Conservation (phyloP, 2,329 filamentous ascomycete genomes). For the Sporothrix globosa region DNA sequence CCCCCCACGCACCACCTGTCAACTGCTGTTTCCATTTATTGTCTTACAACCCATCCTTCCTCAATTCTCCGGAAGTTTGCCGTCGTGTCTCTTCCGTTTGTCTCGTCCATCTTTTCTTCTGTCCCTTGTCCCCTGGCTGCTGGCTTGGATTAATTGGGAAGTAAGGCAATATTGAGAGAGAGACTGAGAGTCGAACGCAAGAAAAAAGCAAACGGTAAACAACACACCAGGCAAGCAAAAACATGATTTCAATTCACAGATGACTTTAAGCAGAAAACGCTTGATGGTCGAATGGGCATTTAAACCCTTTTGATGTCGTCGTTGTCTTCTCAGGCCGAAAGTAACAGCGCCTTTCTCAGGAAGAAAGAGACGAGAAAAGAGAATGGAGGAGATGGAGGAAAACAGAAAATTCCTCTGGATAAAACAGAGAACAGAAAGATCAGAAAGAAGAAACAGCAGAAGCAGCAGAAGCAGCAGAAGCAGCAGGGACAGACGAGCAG, state of each 20-base stretch:
- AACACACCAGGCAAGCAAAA: background rate
- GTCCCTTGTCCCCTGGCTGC: background rate
- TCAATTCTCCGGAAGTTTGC: background rate
- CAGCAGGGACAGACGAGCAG: background rate
- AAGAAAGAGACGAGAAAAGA: background rate
- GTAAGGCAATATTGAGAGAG: background rate
- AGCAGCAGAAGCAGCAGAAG: background rate
- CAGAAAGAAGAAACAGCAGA: background rate
- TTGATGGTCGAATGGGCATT: background rate
- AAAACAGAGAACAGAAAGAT: conserved; percentile 13
- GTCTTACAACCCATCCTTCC: background rate
- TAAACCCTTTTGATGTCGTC: background rate
- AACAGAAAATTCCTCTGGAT: conserved; percentile 3
- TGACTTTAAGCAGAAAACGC: conserved; percentile 1
- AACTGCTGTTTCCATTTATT: background rate
- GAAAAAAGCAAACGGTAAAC: background rate
- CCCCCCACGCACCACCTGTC: background rate
- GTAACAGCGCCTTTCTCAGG: background rate
- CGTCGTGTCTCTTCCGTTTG: background rate
- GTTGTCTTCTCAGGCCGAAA: conserved; percentile 4
- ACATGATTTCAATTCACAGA: background rate
- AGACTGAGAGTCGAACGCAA: background rate
- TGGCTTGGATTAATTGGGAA: background rate
- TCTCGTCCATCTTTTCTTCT: background rate
- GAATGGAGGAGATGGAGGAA: background rate